phyloP scores from a whole-genome alignment of 768 basidiomycete species.

The Leccinum boreale region DNA sequence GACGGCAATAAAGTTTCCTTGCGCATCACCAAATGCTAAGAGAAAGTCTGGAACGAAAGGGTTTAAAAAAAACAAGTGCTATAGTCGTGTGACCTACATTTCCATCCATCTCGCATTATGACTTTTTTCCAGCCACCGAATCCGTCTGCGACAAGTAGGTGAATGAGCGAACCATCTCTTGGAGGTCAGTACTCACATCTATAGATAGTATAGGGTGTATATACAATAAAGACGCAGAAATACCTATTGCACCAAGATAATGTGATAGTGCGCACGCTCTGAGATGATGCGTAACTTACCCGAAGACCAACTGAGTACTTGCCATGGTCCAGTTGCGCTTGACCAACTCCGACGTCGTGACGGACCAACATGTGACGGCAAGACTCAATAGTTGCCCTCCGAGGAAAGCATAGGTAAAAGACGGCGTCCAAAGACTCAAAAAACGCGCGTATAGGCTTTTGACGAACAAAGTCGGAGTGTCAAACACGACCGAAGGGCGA shows the following conservation, averaged over 20 bases:
- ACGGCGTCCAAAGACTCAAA: constrained; percentile 28
- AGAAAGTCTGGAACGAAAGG: constrained; percentile 57
- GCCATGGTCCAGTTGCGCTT: constrained; percentile 66
- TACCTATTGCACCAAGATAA: constrained; percentile 46
- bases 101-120: constrained; percentile 79
- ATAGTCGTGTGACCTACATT: constrained; percentile 49
- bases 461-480: constrained; percentile 19
- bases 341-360: constrained; percentile 76
- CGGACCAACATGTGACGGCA: constrained; percentile 28
- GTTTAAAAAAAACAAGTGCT: neutral
- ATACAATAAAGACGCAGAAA: constrained; percentile 64
- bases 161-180: neutral
- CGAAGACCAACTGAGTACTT: constrained; percentile 76
- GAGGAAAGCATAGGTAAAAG: constrained; percentile 26
- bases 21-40: constrained; percentile 76
- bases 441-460: constrained; percentile 19
- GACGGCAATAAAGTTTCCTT: constrained; percentile 82
- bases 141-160: constrained; percentile 51
- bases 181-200: constrained; percentile 51
- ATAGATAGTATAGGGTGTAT: constrained; percentile 89
- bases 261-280: neutral
- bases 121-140: constrained; percentile 75
- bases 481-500: constrained; percentile 17
- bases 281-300: constrained; percentile 44
- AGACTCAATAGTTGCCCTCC: constrained; percentile 28